Base-by-base conservation (phyloP, 1,284 basidiomycete species). In the Irpex lacteus region DNA sequence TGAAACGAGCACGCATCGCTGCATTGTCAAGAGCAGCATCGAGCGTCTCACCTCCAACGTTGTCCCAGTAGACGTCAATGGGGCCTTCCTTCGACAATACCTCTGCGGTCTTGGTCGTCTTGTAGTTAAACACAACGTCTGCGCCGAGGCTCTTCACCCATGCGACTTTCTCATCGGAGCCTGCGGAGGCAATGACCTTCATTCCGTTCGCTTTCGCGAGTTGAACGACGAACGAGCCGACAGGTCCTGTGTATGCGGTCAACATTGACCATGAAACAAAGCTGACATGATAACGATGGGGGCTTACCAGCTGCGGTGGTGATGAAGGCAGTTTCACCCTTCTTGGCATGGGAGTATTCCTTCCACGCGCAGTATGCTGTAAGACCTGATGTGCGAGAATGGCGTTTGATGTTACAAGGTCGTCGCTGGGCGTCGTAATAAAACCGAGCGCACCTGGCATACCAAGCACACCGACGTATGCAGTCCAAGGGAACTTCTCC, bases 111-210 rank as follows among this genome's bases (percentile, higher is more conserved):
- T 76, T 75, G 15, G 75, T 75, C 0, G 77, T 83, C 76, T 92
- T 93, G 79, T 94, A 93, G 76, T 93, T 91, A 78, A 93, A 86
- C 0, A 82, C 86, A 11, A 86, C 82, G 70, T 94, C 90, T 4
- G 85, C 86, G 0, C 90, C 90, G 54, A 92, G 74, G 40, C 81
- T 74, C 68, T 84, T 83, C 68, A 91, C 80, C 73, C 85, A 89
- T 9, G 79, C 74, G 60, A 89, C 85, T 74, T 65, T 94, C 57
- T 88, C 86, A 5, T 85, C 81, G 0, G 86, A 85, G 0, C 91
- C 91, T 0, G 90, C 89, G 1, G 90, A 89, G 0, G 84, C 90
- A 66, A 92, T 87, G 60, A 92, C 89, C 66, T 86, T 87, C 34
- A 56, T 11, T 11, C 40, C 40, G 5, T 44, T 5, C 15, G 40